Evolutionary conservation across 1,284 basidiomycete genomes (phyloP), one percentile per base, ranked within the genome.

Genomic region (Cryptococcus sp.): DNA sequence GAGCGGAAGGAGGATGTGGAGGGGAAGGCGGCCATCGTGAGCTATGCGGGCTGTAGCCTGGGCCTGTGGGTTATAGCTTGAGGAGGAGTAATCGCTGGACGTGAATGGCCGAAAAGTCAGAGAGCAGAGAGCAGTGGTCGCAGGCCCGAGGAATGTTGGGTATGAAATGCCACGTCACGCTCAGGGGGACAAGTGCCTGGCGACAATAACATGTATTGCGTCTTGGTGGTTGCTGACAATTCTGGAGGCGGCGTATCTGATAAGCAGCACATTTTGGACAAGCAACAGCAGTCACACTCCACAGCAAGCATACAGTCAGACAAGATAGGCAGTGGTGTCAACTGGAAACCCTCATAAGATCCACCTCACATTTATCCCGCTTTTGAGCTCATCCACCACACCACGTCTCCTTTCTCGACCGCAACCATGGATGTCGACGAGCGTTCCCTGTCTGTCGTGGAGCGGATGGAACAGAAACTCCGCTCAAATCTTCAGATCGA

Each of bases 391-490:
- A 4, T 33, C 28, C 28, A 33, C 28, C 28, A 5, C 28, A 33
- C 28, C 9, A 4, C 28, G 5, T 33, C 28, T 33, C 28, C 9
- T 33, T 33, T 33, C 46, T 33, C 46, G 33, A 16, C 12, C 15
- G 42, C 36, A 28, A 61, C 6, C 4, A 59, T 59, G 60, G 55
- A 56, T 20, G 50, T 54, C 21, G 54, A 52, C 24, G 54, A 59
- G 38, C 35, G 21, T n/a, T 11, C 45, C 12, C 23, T 28, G 15
- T n/a, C 52, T 15, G 57, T 65, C n/a, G 44, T 53, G 11, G 33
- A 59, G 45, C 47, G 54, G 45, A 68, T 72, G 60, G 68, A 72
- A 48, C 52, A 61, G 15, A 70, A 70, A 46, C 54, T 70, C 13
- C 39, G 65, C 24, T 56, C 63, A 8, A 57, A 46, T 8, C 33